Conservation (phyloP, 805 yeast species). For the Metschnikowia similis region DNA sequence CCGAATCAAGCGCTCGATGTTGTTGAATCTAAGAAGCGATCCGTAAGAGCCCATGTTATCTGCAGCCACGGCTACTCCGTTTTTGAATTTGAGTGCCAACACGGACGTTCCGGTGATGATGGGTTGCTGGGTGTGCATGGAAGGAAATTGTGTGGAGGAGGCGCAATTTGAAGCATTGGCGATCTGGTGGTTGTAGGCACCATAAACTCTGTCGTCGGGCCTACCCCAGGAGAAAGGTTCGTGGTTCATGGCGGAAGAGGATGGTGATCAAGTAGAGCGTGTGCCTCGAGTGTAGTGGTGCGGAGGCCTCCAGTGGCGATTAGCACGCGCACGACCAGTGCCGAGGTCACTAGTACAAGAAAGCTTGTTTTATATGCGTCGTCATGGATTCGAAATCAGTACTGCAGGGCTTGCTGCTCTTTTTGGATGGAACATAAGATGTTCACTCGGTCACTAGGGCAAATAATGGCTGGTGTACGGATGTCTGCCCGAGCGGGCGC, state of each 20-base stretch:
- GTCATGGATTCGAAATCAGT: no score
- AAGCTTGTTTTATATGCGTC: no score
- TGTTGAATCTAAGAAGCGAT: conserved; percentile 78
- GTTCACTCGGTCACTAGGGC: no score
- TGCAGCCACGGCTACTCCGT: conserved; percentile 92
- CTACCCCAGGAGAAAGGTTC: conserved; percentile 95
- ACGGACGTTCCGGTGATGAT: conserved; percentile 96
- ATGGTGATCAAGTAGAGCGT: not conserved
- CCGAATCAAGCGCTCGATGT: conserved; percentile 77
- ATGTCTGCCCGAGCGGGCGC: no score
- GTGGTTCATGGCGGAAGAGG: conserved; percentile 68
- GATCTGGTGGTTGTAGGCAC: conserved; percentile 69
- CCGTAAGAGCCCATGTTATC: conserved; percentile 93
- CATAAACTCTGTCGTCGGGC: conserved; percentile 79
- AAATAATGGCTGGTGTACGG: no score
- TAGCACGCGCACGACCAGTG: conserved; percentile 1
- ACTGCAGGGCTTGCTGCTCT: no score
- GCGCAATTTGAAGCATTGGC: conserved; percentile 47
- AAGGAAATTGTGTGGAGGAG: conserved; percentile 48
- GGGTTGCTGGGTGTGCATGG: conserved; percentile 87
- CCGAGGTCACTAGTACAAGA: no score
- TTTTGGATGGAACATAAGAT: no score
- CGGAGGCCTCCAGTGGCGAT: not conserved
- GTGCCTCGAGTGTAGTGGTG: not conserved
- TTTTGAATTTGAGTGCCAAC: conserved; percentile 80